Evolutionary conservation across 306 rosid genomes (phyloP).

Genomic region (Pyrus bretschneideri): DNA sequence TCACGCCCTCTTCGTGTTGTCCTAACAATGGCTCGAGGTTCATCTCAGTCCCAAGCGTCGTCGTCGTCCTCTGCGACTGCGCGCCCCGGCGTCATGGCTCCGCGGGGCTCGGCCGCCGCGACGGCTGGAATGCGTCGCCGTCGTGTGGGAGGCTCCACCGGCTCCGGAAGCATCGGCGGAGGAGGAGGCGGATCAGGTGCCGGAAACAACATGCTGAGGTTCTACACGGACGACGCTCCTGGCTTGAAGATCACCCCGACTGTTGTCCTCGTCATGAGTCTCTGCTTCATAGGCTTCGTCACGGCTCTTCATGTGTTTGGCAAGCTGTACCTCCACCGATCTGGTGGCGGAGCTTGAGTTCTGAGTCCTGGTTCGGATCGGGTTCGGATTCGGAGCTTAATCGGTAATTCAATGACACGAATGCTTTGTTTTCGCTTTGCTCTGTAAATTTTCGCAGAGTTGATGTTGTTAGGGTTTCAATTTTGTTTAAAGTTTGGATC

Average conservation of each 20-base stretch:
- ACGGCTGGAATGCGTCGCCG: slow-evolving; percentile 92
- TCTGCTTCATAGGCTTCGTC: slow-evolving; percentile 92
- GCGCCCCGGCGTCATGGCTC: slow-evolving; percentile 66
- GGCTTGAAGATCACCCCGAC: slow-evolving; percentile 86
- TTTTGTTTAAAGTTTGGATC: slow-evolving; percentile 2
- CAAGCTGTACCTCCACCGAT: slow-evolving; percentile 52
- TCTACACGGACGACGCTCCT: slow-evolving; percentile 91
- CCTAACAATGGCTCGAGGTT: slow-evolving; percentile 61
- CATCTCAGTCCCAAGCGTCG: slow-evolving; percentile 82
- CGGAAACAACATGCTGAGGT: slow-evolving; percentile 73
- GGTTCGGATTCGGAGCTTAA: slow-evolving; percentile 6
- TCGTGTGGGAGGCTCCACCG: slow-evolving; percentile 23
- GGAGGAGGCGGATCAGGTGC: slow-evolving; percentile 23
- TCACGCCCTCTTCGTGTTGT: neutral
- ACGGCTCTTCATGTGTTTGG: slow-evolving; percentile 89
- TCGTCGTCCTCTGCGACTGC: slow-evolving; percentile 38
- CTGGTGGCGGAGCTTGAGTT: slow-evolving; percentile 40
- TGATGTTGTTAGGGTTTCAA: neutral
- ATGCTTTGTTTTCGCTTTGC: neutral
- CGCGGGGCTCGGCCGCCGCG: slow-evolving; percentile 92
- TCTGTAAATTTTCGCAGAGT: slow-evolving; percentile 26
- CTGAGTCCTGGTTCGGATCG: neutral
- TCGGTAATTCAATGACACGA: slow-evolving; percentile 16
- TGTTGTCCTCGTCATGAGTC: slow-evolving; percentile 78
- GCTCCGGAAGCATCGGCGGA: slow-evolving; percentile 19